Conservation (phyloP, 305 asterid species). For the Fraxinus platypoda region DNA sequence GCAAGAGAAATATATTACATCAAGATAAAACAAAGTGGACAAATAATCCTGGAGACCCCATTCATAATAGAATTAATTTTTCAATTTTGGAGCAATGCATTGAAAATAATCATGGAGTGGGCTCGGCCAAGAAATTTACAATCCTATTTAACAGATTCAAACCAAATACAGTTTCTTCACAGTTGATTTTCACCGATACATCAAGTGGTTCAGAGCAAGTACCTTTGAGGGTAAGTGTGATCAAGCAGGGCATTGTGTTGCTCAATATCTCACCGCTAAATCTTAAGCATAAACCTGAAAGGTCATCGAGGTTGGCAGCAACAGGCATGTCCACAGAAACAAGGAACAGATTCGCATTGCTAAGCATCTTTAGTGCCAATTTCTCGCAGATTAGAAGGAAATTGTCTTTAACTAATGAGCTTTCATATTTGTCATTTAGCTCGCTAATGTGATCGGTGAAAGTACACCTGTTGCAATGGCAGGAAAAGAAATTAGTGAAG, state of each 20-base stretch:
- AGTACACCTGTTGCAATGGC: conserved; percentile 60
- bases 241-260: conserved; percentile 69
- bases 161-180: conserved; percentile 95
- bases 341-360: conserved; percentile 71
- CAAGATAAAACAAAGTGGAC: conserved; percentile 10
- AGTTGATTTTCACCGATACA: conserved; percentile 67
- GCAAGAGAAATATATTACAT: conserved; percentile 25
- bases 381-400: conserved; percentile 73
- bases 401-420: conserved; percentile 51
- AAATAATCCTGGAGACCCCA: not conserved
- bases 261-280: conserved; percentile 85
- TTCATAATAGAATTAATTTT: not conserved
- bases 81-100: conserved; percentile 20
- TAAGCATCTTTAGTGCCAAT: conserved; percentile 78
- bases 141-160: conserved; percentile 82
- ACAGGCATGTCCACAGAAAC: conserved; percentile 92
- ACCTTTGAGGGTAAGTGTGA: conserved; percentile 74
- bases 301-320: conserved; percentile 71
- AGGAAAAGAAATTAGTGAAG: conserved; percentile 22
- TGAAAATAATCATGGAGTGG: conserved; percentile 33
- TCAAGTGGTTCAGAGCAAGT: conserved; percentile 71
- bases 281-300: conserved; percentile 74
- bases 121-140: conserved; percentile 72
- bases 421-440: conserved; percentile 47
- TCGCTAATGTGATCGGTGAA: conserved; percentile 67